Evolutionary conservation across 1,139 yeast genomes (phyloP), one percentile per base, ranked within the genome.

Genomic region (Hemisphaericaspora xylanilytica): DNA sequence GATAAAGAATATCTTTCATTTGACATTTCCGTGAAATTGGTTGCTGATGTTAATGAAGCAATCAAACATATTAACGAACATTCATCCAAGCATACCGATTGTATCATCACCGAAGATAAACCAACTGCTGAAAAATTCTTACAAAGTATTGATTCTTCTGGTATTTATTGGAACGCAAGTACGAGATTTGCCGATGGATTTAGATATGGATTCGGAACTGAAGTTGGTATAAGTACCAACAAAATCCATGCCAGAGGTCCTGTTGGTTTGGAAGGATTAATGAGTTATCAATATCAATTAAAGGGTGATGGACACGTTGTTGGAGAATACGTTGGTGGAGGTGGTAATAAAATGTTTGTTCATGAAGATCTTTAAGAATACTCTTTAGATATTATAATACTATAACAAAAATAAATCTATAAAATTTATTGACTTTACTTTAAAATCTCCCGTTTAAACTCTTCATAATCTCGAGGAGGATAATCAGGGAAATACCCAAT

Each of bases 161-260:
- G 97, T 41, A 96, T 92, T n/a, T 94, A 88, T 67, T 90, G 97
- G 97, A 94, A 94, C 58, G 90, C 95, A 37, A 85, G 96, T 8
- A 88, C 97, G 2, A 75, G 99, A 56, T 94, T 94, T 65, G 97
- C 98, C 8, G 99, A 94, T 63, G 99, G 99, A 2, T 92, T 88
- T 71, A 78, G 98, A 58, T 94, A 89, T 57, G 99, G 99, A 0
- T 92, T 94, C 58, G 99, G 99, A 38, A 85, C 98, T 7, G 99
- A 94, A 62, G 98, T 94, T 21, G 99, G 99, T 29, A 90, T 94
- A 45, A 85, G 96, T 43, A 94, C 98, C 34, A 89, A 90, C 58
- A 92, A 92, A 61, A 88, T 94, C 49, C 98, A 94, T 58, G 96
- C 98, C 11, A 78, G 98, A 53, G 99, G 99, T 1, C 99, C 98